Conservation (phyloP, 2,329 filamentous ascomycete genomes). For the Aureobasidium subglaciale region DNA sequence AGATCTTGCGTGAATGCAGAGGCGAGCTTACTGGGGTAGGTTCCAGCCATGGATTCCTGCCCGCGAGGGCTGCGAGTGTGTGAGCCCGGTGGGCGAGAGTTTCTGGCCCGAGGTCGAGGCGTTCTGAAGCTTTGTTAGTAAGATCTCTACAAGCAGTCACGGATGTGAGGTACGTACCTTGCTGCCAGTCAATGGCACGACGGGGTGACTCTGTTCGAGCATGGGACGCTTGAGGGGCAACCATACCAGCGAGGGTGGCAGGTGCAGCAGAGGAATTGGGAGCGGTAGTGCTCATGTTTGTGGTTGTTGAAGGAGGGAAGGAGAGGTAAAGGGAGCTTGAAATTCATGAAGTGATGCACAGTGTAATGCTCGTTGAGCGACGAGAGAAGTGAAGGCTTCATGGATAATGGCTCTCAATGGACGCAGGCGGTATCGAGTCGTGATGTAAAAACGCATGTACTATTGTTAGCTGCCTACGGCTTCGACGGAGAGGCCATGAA, state of each 20-base stretch:
- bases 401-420: no score
- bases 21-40: not conserved
- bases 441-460: no score
- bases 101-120: not conserved
- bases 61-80: not conserved
- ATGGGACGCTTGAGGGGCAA: not conserved
- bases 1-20: no score
- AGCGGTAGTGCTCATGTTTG: not conserved
- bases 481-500: no score
- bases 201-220: not conserved
- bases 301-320: not conserved
- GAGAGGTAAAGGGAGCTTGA: not conserved
- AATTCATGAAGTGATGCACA: not conserved
- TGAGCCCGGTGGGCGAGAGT: not conserved
- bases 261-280: not conserved
- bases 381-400: not conserved
- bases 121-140: not conserved
- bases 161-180: not conserved
- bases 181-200: not conserved
- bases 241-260: not conserved
- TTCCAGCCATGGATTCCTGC: not conserved
- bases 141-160: not conserved
- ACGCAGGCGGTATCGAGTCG: no score
- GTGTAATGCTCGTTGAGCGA: not conserved
- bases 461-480: no score